Percentiles rank a stretch among this genome's conserved stretches.
These are phyloP conservation scores for Astragalus glycyphyllos DNA, from an alignment of 306 rosid species.

Conservation along the genomic window DNA sequence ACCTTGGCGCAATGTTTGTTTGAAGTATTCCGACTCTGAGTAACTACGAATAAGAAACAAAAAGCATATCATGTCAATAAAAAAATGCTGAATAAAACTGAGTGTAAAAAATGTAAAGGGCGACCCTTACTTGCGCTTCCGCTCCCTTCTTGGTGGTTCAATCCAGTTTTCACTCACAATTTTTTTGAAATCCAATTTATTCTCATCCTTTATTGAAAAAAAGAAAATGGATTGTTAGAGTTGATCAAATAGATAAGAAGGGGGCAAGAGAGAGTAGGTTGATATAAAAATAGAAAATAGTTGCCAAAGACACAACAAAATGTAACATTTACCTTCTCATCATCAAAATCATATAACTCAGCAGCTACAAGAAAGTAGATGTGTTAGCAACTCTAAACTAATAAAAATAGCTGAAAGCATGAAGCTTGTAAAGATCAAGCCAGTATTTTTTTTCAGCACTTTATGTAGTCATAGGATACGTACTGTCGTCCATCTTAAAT, in stretches of 20 bases:
- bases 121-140: conserved; percentile 88
- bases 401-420: conserved; percentile 24
- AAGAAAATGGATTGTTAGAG: not conserved
- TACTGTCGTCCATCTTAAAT: conserved; percentile 98
- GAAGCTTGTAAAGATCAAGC: conserved; percentile 26
- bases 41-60: conserved; percentile 59
- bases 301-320: conserved; percentile 18
- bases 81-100: conserved; percentile 31
- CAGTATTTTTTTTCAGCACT: conserved; percentile 6
- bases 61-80: conserved; percentile 19
- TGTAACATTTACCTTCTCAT: conserved; percentile 73
- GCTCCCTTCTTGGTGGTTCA: conserved; percentile 96
- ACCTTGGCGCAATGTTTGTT: conserved; percentile 99
- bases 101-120: conserved; percentile 25
- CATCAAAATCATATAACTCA: conserved; percentile 96
- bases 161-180: conserved; percentile 96
- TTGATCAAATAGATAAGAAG: conserved; percentile 4
- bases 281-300: conserved; percentile 21
- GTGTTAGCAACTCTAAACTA: conserved; percentile 38
- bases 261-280: not conserved
- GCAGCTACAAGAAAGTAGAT: conserved; percentile 71
- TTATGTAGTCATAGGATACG: conserved; percentile 40
- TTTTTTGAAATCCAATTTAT: conserved; percentile 87
- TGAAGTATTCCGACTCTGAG: conserved; percentile 97
- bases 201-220: conserved; percentile 71